Percentiles rank a stretch among this genome's conserved stretches.
These are phyloP conservation scores for Volvox africanus DNA, from an alignment of 139 green algal genomes.

Conservation along the genomic window DNA sequence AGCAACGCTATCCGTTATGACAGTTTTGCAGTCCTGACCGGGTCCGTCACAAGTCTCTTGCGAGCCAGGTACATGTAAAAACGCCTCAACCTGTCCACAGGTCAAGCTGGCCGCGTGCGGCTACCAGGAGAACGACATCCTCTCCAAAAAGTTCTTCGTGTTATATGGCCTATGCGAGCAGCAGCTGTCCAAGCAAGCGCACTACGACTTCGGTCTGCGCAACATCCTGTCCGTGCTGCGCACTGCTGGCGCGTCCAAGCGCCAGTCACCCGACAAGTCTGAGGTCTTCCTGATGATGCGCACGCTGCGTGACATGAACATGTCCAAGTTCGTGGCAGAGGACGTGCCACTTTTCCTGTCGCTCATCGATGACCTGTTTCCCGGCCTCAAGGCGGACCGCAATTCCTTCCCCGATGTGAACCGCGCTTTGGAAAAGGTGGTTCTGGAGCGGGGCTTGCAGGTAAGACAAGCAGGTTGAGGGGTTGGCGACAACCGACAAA, in stretches of 20 bases:
- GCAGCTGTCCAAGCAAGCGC: constrained; percentile 96
- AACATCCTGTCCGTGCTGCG: constrained; percentile 95
- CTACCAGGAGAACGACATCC: constrained; percentile 95
- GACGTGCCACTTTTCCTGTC: constrained; percentile 96
- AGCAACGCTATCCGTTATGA: too few species aligned
- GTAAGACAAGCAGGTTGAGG: not conserved
- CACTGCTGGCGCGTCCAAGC: constrained; percentile 91
- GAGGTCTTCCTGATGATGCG: constrained; percentile 88
- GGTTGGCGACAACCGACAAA: not conserved
- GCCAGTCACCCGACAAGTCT: constrained; percentile 86
- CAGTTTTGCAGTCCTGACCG: too few species aligned
- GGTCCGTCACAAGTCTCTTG: too few species aligned
- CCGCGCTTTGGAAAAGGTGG: constrained; percentile 78
- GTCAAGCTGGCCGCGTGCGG: constrained; percentile 94
- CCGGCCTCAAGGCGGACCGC: constrained; percentile 78
- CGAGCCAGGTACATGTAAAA: too few species aligned
- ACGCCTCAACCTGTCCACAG: constrained; percentile 35
- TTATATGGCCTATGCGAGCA: constrained; percentile 97
- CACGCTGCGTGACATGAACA: constrained; percentile 94
- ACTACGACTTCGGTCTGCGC: constrained; percentile 98
- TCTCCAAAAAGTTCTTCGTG: constrained; percentile 97
- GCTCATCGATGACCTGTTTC: constrained; percentile 97
- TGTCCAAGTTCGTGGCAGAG: constrained; percentile 98
- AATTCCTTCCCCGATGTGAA: constrained; percentile 83
- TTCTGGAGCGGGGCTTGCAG: constrained; percentile 78